Evolutionary conservation across 192 early-diverging fungal genomes (phyloP).

Genomic region (Coemansia sp.): DNA sequence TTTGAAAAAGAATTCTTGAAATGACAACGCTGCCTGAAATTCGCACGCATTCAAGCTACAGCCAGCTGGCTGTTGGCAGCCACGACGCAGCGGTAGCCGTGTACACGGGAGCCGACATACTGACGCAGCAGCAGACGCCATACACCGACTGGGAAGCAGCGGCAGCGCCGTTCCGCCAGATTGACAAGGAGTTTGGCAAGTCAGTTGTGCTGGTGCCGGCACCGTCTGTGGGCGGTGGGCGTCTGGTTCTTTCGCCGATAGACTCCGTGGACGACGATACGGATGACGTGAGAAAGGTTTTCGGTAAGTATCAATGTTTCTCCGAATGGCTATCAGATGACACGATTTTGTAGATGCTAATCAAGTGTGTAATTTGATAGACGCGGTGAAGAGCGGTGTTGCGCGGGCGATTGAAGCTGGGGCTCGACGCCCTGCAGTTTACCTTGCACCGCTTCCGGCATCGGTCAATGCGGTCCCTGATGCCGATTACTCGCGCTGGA

Average conservation of each 20-base stretch:
- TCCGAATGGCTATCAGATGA: neutral
- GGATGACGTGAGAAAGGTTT: slow-evolving; percentile 77
- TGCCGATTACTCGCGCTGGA: slow-evolving; percentile 64
- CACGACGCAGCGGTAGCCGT: slow-evolving; percentile 41
- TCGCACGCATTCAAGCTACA: slow-evolving; percentile 14
- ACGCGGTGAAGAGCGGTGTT: slow-evolving; percentile 67
- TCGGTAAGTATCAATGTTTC: slow-evolving; percentile 15
- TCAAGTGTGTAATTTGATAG: neutral
- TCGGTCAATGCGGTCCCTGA: slow-evolving; percentile 21
- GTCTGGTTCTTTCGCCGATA: slow-evolving; percentile 73
- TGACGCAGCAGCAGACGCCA: slow-evolving; percentile 3
- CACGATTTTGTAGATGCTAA: neutral
- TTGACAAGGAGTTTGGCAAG: slow-evolving; percentile 48
- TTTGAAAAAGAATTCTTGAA: neutral
- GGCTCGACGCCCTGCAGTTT: slow-evolving; percentile 57
- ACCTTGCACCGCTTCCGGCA: slow-evolving; percentile 58
- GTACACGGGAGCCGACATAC: slow-evolving; percentile 15
- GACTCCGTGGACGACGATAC: slow-evolving; percentile 69
- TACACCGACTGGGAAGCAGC: slow-evolving; percentile 8
- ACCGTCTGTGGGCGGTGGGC: slow-evolving; percentile 56
- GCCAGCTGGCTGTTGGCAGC: slow-evolving; percentile 8
- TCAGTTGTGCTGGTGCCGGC: slow-evolving; percentile 24
- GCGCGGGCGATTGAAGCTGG: slow-evolving; percentile 65
- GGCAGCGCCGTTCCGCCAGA: slow-evolving; percentile 15
- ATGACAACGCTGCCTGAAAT: slow-evolving; percentile 37